Percentiles rank a stretch among this genome's conserved stretches.
These are phyloP conservation scores for Cytidiella melzeri DNA, from an alignment of 768 basidiomycete species.

Conservation along the genomic window DNA sequence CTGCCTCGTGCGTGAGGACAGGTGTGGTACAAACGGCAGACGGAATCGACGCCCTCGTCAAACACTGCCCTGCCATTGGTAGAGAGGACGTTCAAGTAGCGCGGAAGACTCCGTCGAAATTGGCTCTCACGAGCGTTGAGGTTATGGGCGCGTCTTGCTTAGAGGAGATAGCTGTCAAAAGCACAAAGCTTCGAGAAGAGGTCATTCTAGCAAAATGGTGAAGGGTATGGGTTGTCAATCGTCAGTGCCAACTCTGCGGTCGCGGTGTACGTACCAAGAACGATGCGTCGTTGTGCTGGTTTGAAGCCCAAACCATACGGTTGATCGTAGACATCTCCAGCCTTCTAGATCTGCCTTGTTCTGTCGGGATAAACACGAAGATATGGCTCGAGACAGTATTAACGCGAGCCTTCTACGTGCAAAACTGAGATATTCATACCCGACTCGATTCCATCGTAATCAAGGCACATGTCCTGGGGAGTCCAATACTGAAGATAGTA, in stretches of 20 bases:
- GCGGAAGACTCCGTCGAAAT: slow-evolving; percentile 69
- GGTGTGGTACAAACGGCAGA: slow-evolving; percentile 85
- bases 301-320: slow-evolving; percentile 74
- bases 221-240: too few relatives aligned
- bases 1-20: slow-evolving; percentile 27
- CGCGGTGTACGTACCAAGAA: slow-evolving; percentile 88
- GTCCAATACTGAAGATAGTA: slow-evolving; percentile 88
- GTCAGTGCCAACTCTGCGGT: slow-evolving; percentile 73
- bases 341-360: slow-evolving; percentile 39
- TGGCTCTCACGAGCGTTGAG: slow-evolving; percentile 57
- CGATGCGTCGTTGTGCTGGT: slow-evolving; percentile 70
- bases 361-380: slow-evolving; percentile 38
- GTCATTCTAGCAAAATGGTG: neutral
- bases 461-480: slow-evolving; percentile 84
- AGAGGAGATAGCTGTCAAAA: slow-evolving; percentile 94
- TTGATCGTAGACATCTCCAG: slow-evolving; percentile 54
- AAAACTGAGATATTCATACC: slow-evolving; percentile 40
- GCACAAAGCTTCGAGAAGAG: slow-evolving; percentile 55
- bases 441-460: slow-evolving; percentile 86
- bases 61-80: neutral
- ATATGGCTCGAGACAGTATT: slow-evolving; percentile 32
- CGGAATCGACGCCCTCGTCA: slow-evolving; percentile 59
- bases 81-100: slow-evolving; percentile 39
- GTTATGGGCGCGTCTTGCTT: slow-evolving; percentile 81
- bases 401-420: slow-evolving; percentile 22